Evolutionary conservation across 306 rosid genomes (phyloP), one percentile per base, ranked within the genome.

Genomic region (Vigna mungo): DNA sequence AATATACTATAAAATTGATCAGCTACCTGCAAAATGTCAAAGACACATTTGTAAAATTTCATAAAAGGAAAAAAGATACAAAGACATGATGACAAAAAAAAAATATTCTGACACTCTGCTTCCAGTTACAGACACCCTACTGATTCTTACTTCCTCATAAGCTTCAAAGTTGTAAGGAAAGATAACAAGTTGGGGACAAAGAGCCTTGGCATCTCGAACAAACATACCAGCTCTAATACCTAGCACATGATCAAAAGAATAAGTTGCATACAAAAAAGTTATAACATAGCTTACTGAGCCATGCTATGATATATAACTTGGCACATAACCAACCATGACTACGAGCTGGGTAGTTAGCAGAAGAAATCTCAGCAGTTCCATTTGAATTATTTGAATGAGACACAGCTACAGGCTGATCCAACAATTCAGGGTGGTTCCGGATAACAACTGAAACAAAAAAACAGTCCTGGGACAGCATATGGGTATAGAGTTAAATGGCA

Each of bases 331-430:
- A 81, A 92, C 97, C 97, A 85, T 88, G 92, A 81, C 84, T 81
- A 69, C 98, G 93, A 76, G 98, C 98, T 58, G 97, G 97, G 83
- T 94, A 94, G 82, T 94, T 94, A 43, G 97, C 97, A 76, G 98
- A 94, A 71, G 98, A 94, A 85, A 94, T 90, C 87, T 92, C 98
- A 83, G 97, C 86, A 54, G 97, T 94, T 73, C 98, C 98, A 79
- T 87, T 94, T 7, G 93, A 85, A 85, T 84, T 92, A 81, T 90
- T 89, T 32, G 98, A 94, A 83, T 94, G 98, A 82, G 93, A 92
- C 48, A 92, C 91, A 76, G 97, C 98, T 76, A 94, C 90, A 68
- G 98, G 97, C 87, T 86, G 87, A 80, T 90, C 92, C 82, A 74
- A 80, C 60, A 88, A 80, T 79, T 90, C 91, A 71, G 88, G 95